These are phyloP conservation scores for Babesia ovis DNA, from an alignment of 169 alveolate genomes.

Conservation along the genomic window DNA sequence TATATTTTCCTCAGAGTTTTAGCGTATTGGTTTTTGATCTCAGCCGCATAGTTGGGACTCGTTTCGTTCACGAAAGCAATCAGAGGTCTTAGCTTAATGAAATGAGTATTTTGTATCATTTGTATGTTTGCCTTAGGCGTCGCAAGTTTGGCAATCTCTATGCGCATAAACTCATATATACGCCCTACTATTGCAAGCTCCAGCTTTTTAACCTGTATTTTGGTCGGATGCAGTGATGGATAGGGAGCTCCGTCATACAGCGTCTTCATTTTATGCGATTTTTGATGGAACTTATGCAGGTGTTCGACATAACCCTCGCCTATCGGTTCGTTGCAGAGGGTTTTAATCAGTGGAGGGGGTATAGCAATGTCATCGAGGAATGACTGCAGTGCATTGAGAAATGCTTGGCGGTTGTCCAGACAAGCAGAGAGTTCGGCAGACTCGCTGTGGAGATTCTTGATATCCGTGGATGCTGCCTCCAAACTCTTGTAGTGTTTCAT, in stretches of 20 bases:
- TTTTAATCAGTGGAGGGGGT: constrained; percentile 67
- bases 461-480: constrained; percentile 60
- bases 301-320: constrained; percentile 49
- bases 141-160: constrained; percentile 56
- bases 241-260: constrained; percentile 63
- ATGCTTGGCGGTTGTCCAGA: constrained; percentile 63
- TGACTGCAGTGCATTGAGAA: constrained; percentile 60
- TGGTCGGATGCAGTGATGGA: constrained; percentile 71
- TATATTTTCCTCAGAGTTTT: constrained; percentile 49
- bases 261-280: constrained; percentile 65
- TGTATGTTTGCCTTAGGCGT: constrained; percentile 62
- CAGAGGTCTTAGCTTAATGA: constrained; percentile 40
- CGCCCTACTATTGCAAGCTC: constrained; percentile 60
- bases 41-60: constrained; percentile 2
- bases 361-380: constrained; percentile 68
- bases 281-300: constrained; percentile 48
- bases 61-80: constrained; percentile 32
- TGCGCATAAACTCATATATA: constrained; percentile 56
- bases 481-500: constrained; percentile 63
- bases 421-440: constrained; percentile 66
- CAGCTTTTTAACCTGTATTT: constrained; percentile 61
- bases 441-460: constrained; percentile 64
- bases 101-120: constrained; percentile 43
- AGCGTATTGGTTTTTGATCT: constrained; percentile 34
- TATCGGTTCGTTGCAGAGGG: constrained; percentile 66